Evolutionary conservation across 2,329 filamentous ascomycete species (phyloP), one percentile per base, ranked within the genome.

Genomic region (Pestalotiopsis sp.): DNA sequence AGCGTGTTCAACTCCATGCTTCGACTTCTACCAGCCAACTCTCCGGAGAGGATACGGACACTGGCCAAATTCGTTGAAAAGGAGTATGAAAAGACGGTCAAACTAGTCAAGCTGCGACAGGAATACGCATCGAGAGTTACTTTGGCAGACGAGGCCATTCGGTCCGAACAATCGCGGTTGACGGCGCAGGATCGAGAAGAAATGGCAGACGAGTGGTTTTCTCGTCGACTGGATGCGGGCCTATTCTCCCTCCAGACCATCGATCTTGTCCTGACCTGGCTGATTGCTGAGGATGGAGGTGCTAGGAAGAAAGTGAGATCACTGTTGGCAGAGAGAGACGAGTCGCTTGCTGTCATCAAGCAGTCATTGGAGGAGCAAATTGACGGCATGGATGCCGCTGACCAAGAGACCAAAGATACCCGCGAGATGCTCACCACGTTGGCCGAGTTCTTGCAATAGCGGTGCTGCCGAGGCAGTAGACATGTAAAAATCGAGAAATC

Each of bases 1-100:
- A 91, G 92, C 9, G 92, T 98, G 10, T 94, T 98, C 70, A 88
- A 92, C 0, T 93, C 92, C 0, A 86, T 99, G 77, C 84, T 99
- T 1, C 90, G 94, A 26, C 85, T 91, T 3, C 80, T 99, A 1
- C 94, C 94, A 0, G 92, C 89, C 17, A 89, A 93, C 39, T 94
- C 93, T 1, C 85, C 93, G 0, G 86, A 90, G 39, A 88, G 96
- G 5, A 97, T 98, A 73, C 89, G 96, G 3, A 88, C 91, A 0
- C 85, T 98, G 3, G 95, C 94, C 61, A 99, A 99, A 76, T 98
- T 98, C 74, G 92, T 97, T 20, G 96, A 99, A 78, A 97, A 94
- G 76, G 90, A 97, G 71, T 97, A 97, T 77, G 93, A 91, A 72
- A 98, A 98, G 83, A 88, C 94, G 48, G 81, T 77, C 5, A 93